Conservation (phyloP, 2,329 filamentous ascomycete species). For the Pestalotiopsis sp. region DNA sequence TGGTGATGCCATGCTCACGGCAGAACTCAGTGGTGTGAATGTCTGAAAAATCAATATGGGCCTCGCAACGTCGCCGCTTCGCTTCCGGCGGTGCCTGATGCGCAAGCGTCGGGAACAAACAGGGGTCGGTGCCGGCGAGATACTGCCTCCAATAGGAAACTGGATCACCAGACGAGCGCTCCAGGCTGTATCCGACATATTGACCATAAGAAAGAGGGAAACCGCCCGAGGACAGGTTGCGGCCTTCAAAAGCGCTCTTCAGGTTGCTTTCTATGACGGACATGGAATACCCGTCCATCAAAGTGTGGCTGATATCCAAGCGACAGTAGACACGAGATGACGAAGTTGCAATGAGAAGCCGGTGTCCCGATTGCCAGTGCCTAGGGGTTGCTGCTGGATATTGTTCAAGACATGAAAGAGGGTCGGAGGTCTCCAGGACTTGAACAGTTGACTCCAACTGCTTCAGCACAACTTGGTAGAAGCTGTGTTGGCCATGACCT, state of each 20-base stretch:
- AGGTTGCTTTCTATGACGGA: not conserved
- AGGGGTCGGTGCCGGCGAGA: too few relatives aligned
- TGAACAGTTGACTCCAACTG: not conserved
- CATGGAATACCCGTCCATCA: not conserved
- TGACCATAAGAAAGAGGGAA: too few relatives aligned
- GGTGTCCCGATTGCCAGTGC: not conserved
- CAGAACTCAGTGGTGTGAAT: not conserved
- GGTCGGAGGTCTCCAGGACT: not conserved
- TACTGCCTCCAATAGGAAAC: too few relatives aligned
- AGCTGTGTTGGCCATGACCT: not conserved
- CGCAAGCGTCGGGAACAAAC: not conserved
- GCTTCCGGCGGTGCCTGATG: not conserved
- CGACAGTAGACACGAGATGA: not conserved
- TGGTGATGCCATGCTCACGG: not conserved
- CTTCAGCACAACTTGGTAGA: not conserved
- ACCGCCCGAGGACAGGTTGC: too few relatives aligned
- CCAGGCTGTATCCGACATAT: too few relatives aligned
- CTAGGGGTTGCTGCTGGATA: not conserved
- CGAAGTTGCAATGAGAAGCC: not conserved
- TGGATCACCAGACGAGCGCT: too few relatives aligned
- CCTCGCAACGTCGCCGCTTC: not conserved
- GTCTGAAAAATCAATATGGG: too few relatives aligned
- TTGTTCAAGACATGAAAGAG: not conserved
- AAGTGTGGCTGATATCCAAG: not conserved
- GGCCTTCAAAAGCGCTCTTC: not conserved